Evolutionary conservation across 2,329 filamentous ascomycete genomes (phyloP), one percentile per base, ranked within the genome.

Genomic region (Capronia americana): DNA sequence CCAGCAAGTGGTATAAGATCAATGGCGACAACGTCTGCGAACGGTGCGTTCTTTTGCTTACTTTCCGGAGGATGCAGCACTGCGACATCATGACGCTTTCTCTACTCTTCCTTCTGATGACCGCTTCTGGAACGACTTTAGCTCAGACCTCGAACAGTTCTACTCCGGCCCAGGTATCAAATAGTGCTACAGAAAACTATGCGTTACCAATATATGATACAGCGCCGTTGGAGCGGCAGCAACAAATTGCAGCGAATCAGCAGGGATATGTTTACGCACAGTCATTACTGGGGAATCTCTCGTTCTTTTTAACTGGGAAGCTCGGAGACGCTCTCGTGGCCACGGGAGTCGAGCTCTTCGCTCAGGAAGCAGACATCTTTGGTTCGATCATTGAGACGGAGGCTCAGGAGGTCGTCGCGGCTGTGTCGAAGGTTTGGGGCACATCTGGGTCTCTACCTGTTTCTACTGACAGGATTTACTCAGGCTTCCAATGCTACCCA

Each of bases 311-410:
- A 4, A 55, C 24, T 2, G 26, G 51, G 17, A 12, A 28, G 17
- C 26, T 55, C 1, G 51, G 51, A 28, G 28, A 55, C 26, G 51
- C 51, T 32, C 51, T 55, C 4, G 51, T 55, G 51, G 51, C 51
- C 26, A 2, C 20, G 1, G 46, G 26, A 26, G 46, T 14, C 7
- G 46, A 50, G 46, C 20, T 50, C 2, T 50, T 55, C 24, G 10
- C 12, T n/a, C 48, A 24, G 48, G 48, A 51, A 17, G 10, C 20
- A 7, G n/a, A 51, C 11, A 20, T 51, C 24, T 23, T 51, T 17
- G 51, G 10, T 12, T 26, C 23, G 14, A 54, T 54, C 5, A 24
- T 30, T 30, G 3, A 26, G 14, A 20, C 23, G 17, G 51, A 55
- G 17, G 28, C 51, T 5, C 24, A 55, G 17, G 51, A 55, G 26